These are phyloP conservation scores for Neonectria punicea DNA, from an alignment of 2,329 filamentous ascomycete genomes.

Conservation along the genomic window DNA sequence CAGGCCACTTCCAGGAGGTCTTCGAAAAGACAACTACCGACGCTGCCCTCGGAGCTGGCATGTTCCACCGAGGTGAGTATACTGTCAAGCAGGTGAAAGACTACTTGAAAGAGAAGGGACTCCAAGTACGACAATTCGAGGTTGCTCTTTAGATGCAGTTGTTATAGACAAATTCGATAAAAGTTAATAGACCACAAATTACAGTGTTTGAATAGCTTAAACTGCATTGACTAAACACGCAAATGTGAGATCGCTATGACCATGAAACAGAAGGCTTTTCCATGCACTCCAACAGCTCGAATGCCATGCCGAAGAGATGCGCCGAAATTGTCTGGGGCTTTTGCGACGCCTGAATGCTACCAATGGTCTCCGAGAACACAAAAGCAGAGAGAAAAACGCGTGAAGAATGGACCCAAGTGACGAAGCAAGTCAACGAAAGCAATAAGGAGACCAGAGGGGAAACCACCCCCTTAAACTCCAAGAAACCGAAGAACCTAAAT, in stretches of 20 bases:
- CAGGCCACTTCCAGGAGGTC: slow-evolving; percentile 89
- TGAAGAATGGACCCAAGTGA: slow-evolving; percentile 25
- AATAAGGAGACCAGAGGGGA: slow-evolving; percentile 35
- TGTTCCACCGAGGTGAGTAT: slow-evolving; percentile 97
- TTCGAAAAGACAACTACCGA: slow-evolving; percentile 88
- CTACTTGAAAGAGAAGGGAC: slow-evolving; percentile 74
- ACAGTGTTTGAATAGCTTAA: slow-evolving; percentile 17
- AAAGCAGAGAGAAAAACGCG: slow-evolving; percentile 24
- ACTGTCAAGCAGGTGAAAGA: slow-evolving; percentile 96
- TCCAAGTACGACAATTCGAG: slow-evolving; percentile 85
- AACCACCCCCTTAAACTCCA: slow-evolving; percentile 36
- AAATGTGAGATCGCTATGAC: slow-evolving; percentile 20
- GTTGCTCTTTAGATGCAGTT: slow-evolving; percentile 48
- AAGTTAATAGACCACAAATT: slow-evolving; percentile 12
- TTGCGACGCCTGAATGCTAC: slow-evolving; percentile 35
- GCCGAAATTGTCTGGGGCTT: slow-evolving; percentile 29
- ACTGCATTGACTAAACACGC: slow-evolving; percentile 26
- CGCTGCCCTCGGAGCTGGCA: slow-evolving; percentile 93
- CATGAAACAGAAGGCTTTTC: slow-evolving; percentile 18
- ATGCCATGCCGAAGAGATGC: slow-evolving; percentile 27
- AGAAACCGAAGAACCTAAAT: slow-evolving; percentile 69
- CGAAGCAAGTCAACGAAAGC: slow-evolving; percentile 28
- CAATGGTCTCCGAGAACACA: slow-evolving; percentile 24
- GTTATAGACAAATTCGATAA: slow-evolving; percentile 6
- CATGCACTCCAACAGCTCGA: slow-evolving; percentile 31